Base-by-base conservation (phyloP, 2,329 filamentous ascomycete genomes). In the Diplodia intermedia region DNA sequence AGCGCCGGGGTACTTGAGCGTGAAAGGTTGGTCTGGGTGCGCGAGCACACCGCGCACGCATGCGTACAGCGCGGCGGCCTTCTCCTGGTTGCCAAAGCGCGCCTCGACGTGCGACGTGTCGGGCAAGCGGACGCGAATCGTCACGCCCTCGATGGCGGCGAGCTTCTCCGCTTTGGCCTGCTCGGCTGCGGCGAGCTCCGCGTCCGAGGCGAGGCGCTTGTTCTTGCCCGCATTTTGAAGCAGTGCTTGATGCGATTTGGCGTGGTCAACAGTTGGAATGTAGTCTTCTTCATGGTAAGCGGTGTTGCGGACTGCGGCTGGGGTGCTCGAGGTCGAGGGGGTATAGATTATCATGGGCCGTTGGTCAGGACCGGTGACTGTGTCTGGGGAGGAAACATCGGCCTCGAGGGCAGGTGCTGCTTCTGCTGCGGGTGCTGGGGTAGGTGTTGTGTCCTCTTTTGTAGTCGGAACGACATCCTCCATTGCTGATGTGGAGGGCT, bases 81-180 rank as follows among this genome's bases (percentile, higher is more conserved):
- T 93, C 65, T 94, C 90, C 1, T 82, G 77, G 23, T 88, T 87
- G 1, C 84, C 85, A 71, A 96, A 88, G n/a, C 84, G 86, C 80
- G 90, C 90, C 63, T 93, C 88, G 38, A 93, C 88, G 65, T 90
- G 89, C 68, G 89, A 91, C 72, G 94, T 91, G 76, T 98, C 94
- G 0, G 94, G 94, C 73, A 97, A 94, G 31, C 94, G 90, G 60
- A 97, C 86, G 71, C 91, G 93, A 71, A 98, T 85, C 33, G 88
- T 85, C 38, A 97, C 86, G 38, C 87, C 86, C 26, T 77, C 71
- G 69, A 94, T 85, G 5, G 86, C 85, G 5, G 89, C 86, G 1
- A 93, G 82, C 70, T 85, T 89, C 36, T 89, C 88, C 56, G 87
- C 86, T 65, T 90, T 88, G 26, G 87, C 89, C 5, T 86, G 83